A percentile compares a stretch with the other conserved stretches of the same genome.
Conservation (phyloP, 2,329 filamentous ascomycete species). For the Penicillium sp. region DNA sequence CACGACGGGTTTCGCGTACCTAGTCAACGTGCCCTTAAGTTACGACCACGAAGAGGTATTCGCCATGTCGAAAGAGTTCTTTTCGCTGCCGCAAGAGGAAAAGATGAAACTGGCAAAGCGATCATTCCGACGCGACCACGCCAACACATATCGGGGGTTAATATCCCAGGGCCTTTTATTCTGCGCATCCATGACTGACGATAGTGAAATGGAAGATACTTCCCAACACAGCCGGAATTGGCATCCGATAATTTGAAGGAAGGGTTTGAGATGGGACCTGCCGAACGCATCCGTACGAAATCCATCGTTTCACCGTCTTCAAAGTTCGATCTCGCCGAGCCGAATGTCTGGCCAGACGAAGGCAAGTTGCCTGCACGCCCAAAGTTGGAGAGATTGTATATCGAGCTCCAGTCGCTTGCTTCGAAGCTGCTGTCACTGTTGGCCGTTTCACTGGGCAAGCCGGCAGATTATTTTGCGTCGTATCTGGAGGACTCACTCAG, state of each 20-base stretch:
- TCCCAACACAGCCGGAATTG: conserved; percentile 43
- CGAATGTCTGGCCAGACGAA: conserved; percentile 42
- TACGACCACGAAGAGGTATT: conserved; percentile 47
- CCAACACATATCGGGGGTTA: conserved; percentile 47
- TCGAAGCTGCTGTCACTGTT: conserved; percentile 41
- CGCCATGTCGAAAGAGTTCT: conserved; percentile 40
- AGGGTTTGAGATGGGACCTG: conserved; percentile 47
- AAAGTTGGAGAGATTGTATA: conserved; percentile 38
- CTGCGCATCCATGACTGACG: background rate
- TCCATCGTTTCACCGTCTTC: conserved; percentile 10
- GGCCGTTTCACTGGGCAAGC: conserved; percentile 40
- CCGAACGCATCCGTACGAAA: conserved; percentile 6
- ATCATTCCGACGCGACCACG: conserved; percentile 40
- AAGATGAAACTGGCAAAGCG: conserved; percentile 46
- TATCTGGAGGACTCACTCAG: conserved; percentile 45
- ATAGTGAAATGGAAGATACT: conserved; percentile 36
- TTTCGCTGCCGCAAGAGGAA: conserved; percentile 34
- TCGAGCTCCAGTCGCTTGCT: conserved; percentile 41
- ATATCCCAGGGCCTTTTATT: background rate
- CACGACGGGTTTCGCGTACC: conserved; percentile 49
- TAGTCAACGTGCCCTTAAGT: conserved; percentile 43
- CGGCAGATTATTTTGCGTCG: conserved; percentile 39
- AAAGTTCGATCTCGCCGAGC: conserved; percentile 41
- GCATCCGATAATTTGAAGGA: conserved; percentile 46
- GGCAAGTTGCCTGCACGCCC: conserved; percentile 22